Base-by-base conservation (phyloP, 1,284 basidiomycete genomes). In the Moesziomyces antarcticus region DNA sequence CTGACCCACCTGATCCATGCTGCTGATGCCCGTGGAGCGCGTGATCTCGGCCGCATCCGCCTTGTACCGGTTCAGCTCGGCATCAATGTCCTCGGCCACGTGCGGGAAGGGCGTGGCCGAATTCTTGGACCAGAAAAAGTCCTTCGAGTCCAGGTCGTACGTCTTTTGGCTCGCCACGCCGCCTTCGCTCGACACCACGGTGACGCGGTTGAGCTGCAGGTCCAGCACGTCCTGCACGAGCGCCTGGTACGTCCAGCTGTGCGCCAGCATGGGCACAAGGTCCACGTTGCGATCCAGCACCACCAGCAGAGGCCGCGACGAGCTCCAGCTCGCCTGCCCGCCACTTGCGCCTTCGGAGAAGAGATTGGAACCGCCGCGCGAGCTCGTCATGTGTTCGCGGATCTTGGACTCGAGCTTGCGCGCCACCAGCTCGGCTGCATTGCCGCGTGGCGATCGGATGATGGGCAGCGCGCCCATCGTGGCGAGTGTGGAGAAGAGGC, bases 181-280 rank as follows among this genome's bases (percentile, higher is more conserved):
- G 16, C 63, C 45, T 33, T 74, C 66, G 44, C 53, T 72, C 14
- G 70, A 68, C 4, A 51, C 86, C 22, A 99, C 91, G 0, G 93
- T 91, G 18, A 99, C 95, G 13, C 96, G 90, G 85, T 99, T 99
- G 18, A 99, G 88, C 85, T 94, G 96, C 88, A 99, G 94, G 60
- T 97, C 93, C 30, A 99, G 89, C 66, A 97, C 98, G 82, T 99
- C 97, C 50, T 96, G 96, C 0, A 98, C 93, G 21, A 99, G 89
- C 0, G 97, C 94, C 85, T 99, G 97, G 81, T 99, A 99, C 30
- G 97, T 99, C 97, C 97, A 99, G 2, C 94, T 95, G 83, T 99
- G 97, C 2, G 93, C 92, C 16, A 99, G 85, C 88, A 97, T 94
- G 5, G 97, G 93, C 1, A 96, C 92, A 16, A 99, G 88, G 83